Evolutionary conservation across 2,329 filamentous ascomycete genomes (phyloP).

Genomic region (Aspergillus costaricaensis): DNA sequence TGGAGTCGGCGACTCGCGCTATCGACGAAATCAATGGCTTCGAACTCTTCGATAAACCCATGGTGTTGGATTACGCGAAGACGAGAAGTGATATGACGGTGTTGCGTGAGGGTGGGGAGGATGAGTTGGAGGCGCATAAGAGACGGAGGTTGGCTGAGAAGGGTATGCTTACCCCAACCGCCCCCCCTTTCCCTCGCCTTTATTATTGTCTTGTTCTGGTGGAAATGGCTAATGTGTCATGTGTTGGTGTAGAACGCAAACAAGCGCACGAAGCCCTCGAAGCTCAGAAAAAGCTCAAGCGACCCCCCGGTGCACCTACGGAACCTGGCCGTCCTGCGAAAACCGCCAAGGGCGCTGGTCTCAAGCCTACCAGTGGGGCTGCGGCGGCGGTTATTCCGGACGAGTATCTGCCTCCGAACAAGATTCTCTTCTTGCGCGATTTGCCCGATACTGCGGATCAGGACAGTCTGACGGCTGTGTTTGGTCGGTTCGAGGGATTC

Average conservation of each 20-base stretch:
- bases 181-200: neutral
- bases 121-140: slow-evolving; percentile 88
- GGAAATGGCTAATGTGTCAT: neutral
- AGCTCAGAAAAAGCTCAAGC: slow-evolving; percentile 74
- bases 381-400: slow-evolving; percentile 80
- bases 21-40: slow-evolving; percentile 92
- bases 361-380: slow-evolving; percentile 72
- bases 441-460: slow-evolving; percentile 83
- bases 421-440: slow-evolving; percentile 92
- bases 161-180: too few species aligned
- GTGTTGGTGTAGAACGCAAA: slow-evolving; percentile 61
- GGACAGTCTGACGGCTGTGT: slow-evolving; percentile 76
- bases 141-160: slow-evolving; percentile 82
- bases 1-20: slow-evolving; percentile 76
- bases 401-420: slow-evolving; percentile 96
- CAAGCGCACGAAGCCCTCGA: slow-evolving; percentile 80
- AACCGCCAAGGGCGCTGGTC: slow-evolving; percentile 68
- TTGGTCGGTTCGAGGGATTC: slow-evolving; percentile 89
- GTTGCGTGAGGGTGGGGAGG: slow-evolving; percentile 67
- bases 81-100: slow-evolving; percentile 87
- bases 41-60: slow-evolving; percentile 86
- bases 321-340: slow-evolving; percentile 64
- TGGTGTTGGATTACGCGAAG: slow-evolving; percentile 79
- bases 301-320: slow-evolving; percentile 52
- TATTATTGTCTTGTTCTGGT: neutral